A percentile compares a stretch with the other conserved stretches of the same genome.
Evolutionary conservation across 2,329 filamentous ascomycete species (phyloP).

Genomic region (Beauveria medogensis): DNA sequence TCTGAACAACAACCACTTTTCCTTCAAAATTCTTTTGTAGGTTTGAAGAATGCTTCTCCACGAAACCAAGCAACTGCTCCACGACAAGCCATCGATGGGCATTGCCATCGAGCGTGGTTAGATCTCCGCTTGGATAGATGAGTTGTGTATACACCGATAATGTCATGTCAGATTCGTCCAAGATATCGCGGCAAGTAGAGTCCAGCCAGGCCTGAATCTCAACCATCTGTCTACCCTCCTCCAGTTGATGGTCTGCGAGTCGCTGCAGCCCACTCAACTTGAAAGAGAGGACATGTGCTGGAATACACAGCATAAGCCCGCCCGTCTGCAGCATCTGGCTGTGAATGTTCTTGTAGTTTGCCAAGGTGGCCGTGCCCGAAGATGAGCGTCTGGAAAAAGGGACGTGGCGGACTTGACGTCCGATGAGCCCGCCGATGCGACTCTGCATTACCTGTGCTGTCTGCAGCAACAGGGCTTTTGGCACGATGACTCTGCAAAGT

Average conservation of each 20-base stretch:
- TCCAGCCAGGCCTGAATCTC: slow-evolving; percentile 42
- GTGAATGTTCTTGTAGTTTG: slow-evolving; percentile 31
- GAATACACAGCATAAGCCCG: slow-evolving; percentile 52
- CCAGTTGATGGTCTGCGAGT: slow-evolving; percentile 37
- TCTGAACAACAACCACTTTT: slow-evolving; percentile 14
- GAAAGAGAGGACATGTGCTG: slow-evolving; percentile 59
- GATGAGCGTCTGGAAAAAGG: slow-evolving; percentile 48
- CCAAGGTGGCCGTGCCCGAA: slow-evolving; percentile 22
- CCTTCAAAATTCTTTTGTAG: slow-evolving; percentile 31
- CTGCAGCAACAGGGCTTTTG: slow-evolving; percentile 47
- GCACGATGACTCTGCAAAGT: slow-evolving; percentile 47
- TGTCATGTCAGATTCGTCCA: slow-evolving; percentile 57
- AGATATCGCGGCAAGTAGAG: slow-evolving; percentile 44
- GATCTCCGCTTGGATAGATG: slow-evolving; percentile 46
- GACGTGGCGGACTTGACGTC: slow-evolving; percentile 45
- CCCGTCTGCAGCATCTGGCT: slow-evolving; percentile 29
- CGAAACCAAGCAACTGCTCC: slow-evolving; percentile 32
- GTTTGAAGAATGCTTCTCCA: slow-evolving; percentile 27
- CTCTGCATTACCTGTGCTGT: slow-evolving; percentile 48
- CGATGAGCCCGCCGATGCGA: slow-evolving; percentile 46
- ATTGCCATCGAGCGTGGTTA: slow-evolving; percentile 42
- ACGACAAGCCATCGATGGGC: slow-evolving; percentile 43
- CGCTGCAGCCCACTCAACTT: slow-evolving; percentile 53
- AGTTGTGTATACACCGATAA: slow-evolving; percentile 46
- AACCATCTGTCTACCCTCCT: slow-evolving; percentile 40